Evolutionary conservation across 2,329 filamentous ascomycete genomes (phyloP), one percentile per base, ranked within the genome.

Genomic region (Cladosporium sp.): DNA sequence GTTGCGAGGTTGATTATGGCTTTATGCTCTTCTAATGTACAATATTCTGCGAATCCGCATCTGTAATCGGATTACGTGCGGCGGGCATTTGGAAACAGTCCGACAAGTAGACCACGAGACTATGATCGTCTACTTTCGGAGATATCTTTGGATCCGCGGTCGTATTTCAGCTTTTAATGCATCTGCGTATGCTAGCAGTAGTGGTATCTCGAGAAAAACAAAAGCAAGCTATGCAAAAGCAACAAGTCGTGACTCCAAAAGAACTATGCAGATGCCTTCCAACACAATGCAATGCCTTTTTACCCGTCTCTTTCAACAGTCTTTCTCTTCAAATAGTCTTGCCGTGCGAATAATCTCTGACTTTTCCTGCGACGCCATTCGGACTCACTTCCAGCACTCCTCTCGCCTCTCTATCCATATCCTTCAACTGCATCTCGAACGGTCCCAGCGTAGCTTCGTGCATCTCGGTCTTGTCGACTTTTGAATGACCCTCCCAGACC

Each of bases 341-440:
- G 5, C 54, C 28, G 26, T 51, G 63, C 30, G 48, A 59, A 25
- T 59, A 58, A 14, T 54, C 43, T 39, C 28, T 65, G 7, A 65
- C 57, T 32, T 43, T 65, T 1, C 63, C 63, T 10, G 56, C 63
- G 3, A 65, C 63, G 10, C 63, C 63, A 28, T 59, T 59, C 7
- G 18, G 5, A 26, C 26, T 43, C 16, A 65, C 63, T 56, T 59
- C 43, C 56, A 65, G 14, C 16, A 53, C 49, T 25, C 57, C 57
- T 46, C 53, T 59, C 43, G 63, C 63, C 30, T 58, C 63, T n/a
- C 30, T 49, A n/a, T 65, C 63, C 36, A 65, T 30, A 43, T 65
- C 63, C 56, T 65, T 65, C 53, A 65, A 25, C 46, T 53, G 43
- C 25, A 54, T 46, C 64, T 65, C 64, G 28, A 48, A 65, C 16